These are phyloP conservation scores for Apiospora arundinis DNA, from an alignment of 2,329 filamentous ascomycete species.

Conservation along the genomic window DNA sequence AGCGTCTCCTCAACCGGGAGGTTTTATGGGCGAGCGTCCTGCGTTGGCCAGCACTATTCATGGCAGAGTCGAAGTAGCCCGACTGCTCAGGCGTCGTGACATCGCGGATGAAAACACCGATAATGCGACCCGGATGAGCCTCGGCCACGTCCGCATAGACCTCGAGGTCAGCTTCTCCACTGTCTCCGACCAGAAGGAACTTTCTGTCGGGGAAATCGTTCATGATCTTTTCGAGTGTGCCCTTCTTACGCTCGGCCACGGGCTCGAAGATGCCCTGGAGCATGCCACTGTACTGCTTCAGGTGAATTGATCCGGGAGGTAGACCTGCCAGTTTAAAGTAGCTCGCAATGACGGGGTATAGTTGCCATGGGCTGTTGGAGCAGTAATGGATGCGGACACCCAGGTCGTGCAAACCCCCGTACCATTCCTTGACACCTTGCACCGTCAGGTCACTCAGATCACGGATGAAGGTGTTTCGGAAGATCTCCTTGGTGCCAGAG, in stretches of 20 bases:
- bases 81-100: conserved; percentile 80
- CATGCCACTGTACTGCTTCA: conserved; percentile 98
- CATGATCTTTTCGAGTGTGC: conserved; percentile 83
- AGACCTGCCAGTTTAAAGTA: conserved; percentile 84
- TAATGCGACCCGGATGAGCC: conserved; percentile 80
- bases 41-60: conserved; percentile 41
- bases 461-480: conserved; percentile 94
- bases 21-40: conserved; percentile 25
- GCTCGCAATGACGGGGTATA: conserved; percentile 86
- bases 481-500: conserved; percentile 88
- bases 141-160: conserved; percentile 94
- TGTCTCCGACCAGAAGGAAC: conserved; percentile 93
- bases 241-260: conserved; percentile 92
- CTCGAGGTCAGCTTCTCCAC: conserved; percentile 94
- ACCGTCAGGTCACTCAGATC: conserved; percentile 79
- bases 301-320: conserved; percentile 86
- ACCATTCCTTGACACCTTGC: conserved; percentile 86
- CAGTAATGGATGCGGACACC: conserved; percentile 95
- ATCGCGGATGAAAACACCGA: conserved; percentile 92
- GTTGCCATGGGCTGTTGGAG: conserved; percentile 98
- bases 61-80: conserved; percentile 77
- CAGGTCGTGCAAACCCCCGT: conserved; percentile 74
- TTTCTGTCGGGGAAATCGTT: conserved; percentile 87
- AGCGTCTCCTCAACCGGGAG: conserved; percentile 29
- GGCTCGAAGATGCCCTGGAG: conserved; percentile 98